These are phyloP conservation scores for Glaciozyma antarctica DNA, from an alignment of 768 basidiomycete genomes.

Conservation along the genomic window DNA sequence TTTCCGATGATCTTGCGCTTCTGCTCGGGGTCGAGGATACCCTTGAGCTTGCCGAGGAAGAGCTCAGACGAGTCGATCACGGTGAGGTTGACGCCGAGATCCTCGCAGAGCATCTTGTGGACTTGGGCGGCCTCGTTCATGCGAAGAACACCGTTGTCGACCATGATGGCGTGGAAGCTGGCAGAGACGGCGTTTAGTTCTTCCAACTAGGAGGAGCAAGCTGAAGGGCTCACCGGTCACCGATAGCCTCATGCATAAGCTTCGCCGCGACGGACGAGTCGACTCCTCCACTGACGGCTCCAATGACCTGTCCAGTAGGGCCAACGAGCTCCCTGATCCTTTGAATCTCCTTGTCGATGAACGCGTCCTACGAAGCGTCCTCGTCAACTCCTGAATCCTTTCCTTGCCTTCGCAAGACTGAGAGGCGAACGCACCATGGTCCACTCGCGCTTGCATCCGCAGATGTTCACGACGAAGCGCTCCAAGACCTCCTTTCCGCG, in stretches of 20 bases:
- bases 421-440: conserved; percentile 62
- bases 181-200: not conserved
- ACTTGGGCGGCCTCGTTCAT: conserved; percentile 85
- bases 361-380: conserved; percentile 60
- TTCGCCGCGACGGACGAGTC: conserved; percentile 98
- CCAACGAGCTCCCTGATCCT: conserved; percentile 93
- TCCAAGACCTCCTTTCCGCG: conserved; percentile 82
- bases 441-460: conserved; percentile 72
- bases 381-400: not conserved
- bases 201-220: not conserved
- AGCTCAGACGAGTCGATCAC: conserved; percentile 91
- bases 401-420: not conserved
- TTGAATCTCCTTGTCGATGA: conserved; percentile 90
- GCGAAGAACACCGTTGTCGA: conserved; percentile 94
- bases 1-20: conserved; percentile 98
- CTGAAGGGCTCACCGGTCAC: conserved; percentile 61
- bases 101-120: conserved; percentile 78
- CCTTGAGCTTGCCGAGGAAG: conserved; percentile 79
- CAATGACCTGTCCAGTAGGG: conserved; percentile 86
- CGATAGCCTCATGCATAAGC: conserved; percentile 98
- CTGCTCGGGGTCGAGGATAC: conserved; percentile 87
- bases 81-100: conserved; percentile 91
- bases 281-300: conserved; percentile 93
- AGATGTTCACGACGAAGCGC: conserved; percentile 73
- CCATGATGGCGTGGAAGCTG: conserved; percentile 99